phyloP scores from a whole-genome alignment of 2,329 filamentous ascomycete genomes.

The Arthrobotrys sinensis region DNA sequence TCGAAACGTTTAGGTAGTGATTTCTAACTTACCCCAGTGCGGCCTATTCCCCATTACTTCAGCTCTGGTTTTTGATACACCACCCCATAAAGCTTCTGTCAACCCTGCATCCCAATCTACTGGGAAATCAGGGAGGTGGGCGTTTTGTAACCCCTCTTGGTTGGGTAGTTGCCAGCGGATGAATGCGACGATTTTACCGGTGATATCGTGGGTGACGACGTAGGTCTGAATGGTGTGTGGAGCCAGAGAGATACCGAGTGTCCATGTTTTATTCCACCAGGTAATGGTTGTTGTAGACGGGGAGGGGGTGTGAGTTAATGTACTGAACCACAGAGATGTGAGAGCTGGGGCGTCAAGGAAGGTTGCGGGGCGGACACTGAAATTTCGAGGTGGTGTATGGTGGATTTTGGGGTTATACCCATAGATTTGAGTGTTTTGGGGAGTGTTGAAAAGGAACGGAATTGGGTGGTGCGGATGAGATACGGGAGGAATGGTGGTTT shows the following conservation, averaged over 20 bases:
- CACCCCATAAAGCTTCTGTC: constrained; percentile 22
- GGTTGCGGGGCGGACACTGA: too few species aligned
- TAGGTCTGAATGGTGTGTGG: not conserved
- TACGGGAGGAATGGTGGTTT: too few species aligned
- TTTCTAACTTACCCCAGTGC: constrained; percentile 33
- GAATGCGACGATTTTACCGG: not conserved
- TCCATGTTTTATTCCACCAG: constrained; percentile 17
- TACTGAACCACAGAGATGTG: too few species aligned
- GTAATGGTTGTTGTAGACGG: too few species aligned
- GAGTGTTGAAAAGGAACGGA: too few species aligned
- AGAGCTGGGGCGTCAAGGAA: too few species aligned
- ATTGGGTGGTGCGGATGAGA: too few species aligned
- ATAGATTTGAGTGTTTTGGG: too few species aligned
- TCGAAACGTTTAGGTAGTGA: not conserved
- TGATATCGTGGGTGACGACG: constrained; percentile 16
- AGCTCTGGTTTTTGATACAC: not conserved
- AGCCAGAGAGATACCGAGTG: not conserved
- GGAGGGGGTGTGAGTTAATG: too few species aligned
- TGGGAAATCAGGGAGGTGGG: constrained; percentile 3
- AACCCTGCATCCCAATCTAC: constrained; percentile 11
- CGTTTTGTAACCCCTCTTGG: not conserved
- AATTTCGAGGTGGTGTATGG: too few species aligned
- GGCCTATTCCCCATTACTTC: constrained; percentile 4
- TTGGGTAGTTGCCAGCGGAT: constrained; percentile 16
- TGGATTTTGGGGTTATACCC: too few species aligned